These are phyloP conservation scores for Porcisia deanei DNA, from an alignment of 208 protist species.

Conservation along the genomic window DNA sequence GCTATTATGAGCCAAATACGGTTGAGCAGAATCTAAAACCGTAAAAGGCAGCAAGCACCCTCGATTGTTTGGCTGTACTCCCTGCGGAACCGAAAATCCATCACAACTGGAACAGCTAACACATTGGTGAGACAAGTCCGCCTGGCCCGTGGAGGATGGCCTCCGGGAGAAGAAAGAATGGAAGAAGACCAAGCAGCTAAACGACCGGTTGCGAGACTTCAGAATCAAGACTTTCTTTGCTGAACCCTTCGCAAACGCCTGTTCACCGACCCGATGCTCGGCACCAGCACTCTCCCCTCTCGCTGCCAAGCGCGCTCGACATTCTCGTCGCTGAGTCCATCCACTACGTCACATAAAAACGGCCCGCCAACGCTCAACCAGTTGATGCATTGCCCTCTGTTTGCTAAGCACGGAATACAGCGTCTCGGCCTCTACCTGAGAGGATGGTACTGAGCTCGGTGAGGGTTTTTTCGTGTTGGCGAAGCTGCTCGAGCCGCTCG, in stretches of 20 bases:
- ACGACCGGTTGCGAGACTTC: background rate
- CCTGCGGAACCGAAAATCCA: background rate
- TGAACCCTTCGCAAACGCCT: conserved; percentile 15
- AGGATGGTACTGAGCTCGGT: conserved; percentile 10
- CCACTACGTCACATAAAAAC: conserved; percentile 13
- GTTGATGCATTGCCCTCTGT: background rate
- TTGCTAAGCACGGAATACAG: no score
- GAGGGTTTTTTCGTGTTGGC: conserved; percentile 17
- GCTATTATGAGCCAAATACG: background rate
- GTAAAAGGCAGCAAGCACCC: background rate
- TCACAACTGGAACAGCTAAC: background rate
- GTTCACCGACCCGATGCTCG: conserved; percentile 2
- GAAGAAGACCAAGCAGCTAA: background rate
- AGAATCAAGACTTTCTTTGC: background rate
- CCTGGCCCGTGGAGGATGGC: background rate
- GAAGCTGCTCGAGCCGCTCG: conserved; percentile 27
- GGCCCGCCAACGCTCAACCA: background rate
- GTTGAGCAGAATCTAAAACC: conserved; percentile 11
- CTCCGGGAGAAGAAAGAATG: background rate
- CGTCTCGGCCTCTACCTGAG: background rate
- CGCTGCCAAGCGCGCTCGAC: conserved; percentile 25
- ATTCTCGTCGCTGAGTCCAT: conserved; percentile 23
- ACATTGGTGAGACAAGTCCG: background rate
- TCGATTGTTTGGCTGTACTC: background rate
- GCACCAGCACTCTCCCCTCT: conserved; percentile 17